Base-by-base conservation (phyloP, 2,329 filamentous ascomycete species). In the Domatiomyces catenatus region DNA sequence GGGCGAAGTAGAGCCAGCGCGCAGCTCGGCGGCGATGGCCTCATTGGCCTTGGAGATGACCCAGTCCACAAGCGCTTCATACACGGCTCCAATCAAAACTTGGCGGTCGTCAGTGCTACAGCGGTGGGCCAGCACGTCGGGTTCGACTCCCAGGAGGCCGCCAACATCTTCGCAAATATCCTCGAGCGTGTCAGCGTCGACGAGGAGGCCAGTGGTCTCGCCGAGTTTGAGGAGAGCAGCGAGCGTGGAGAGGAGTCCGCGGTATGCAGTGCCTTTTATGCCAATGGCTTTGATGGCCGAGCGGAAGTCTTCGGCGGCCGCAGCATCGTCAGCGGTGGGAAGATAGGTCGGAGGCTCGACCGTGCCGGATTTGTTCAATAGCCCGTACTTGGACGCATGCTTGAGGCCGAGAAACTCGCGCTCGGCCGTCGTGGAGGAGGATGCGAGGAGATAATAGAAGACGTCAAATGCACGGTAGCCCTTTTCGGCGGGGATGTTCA, bases 391-490 rank as follows among this genome's bases (percentile, higher is more conserved):
- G 3, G 85, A 83, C 2, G 86, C 79, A 7, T 80, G 74, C 67
- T 87, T 84, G 26, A 98, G 75, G 22, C 84, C 81, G 12, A 98
- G 71, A 54, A 89, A 94, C 63, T 96, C 90, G 50, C 87, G 76
- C 69, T 98, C 92, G 1, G 87, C 83, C 3, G 84, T 80, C 1
- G 86, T 92, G 0, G 92, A 94, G 0, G 86, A 84, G n/a, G 85
- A 88, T 0, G 89, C 93, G 43, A 96, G 75, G 0, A 98, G 79
- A 61, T 95, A 96, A 70, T 98, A 96, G 64, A 98, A 96, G 47
- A 94, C 92, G 63, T 98, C 90, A 60, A 98, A 98, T 2, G 90
- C 92, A 55, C 92, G 82, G 66, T 87, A 87, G 10, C 92, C 92
- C 5, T 80, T 63, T 62, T 94, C 81, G 0, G 80, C 67, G 0